Conservation (phyloP, 2,329 filamentous ascomycete genomes). For the Elsinoe necatrix region DNA sequence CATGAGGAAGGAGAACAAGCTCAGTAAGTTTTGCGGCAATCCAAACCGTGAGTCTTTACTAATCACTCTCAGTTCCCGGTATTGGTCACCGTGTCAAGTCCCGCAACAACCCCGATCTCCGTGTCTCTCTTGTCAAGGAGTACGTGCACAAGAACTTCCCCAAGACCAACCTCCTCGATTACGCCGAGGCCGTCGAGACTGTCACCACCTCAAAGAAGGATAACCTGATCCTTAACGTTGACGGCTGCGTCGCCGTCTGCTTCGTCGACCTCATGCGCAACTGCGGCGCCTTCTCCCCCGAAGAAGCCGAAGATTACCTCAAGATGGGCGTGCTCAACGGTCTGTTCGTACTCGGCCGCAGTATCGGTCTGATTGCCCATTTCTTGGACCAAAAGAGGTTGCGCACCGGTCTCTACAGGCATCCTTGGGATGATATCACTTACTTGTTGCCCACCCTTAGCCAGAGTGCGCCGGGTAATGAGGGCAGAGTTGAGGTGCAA, state of each 20-base stretch:
- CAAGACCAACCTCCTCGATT: conserved; percentile 95
- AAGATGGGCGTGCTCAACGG: conserved; percentile 99
- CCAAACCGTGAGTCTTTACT: conserved; percentile 20
- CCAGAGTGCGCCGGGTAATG: conserved; percentile 60
- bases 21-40: conserved; percentile 50
- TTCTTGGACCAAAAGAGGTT: conserved; percentile 99
- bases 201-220: conserved; percentile 99
- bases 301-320: conserved; percentile 98
- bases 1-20: conserved; percentile 99
- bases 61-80: conserved; percentile 61
- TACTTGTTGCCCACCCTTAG: conserved; percentile 79
- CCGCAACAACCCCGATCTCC: conserved; percentile 98
- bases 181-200: conserved; percentile 92
- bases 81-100: conserved; percentile 99
- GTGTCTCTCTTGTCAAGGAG: conserved; percentile 98
- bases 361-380: conserved; percentile 98
- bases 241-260: conserved; percentile 96
- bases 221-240: conserved; percentile 98
- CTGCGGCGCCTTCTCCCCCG: conserved; percentile 89
- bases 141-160: conserved; percentile 97
- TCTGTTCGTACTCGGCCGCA: conserved; percentile 94
- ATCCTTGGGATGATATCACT: conserved; percentile 96
- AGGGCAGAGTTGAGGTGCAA: conserved; percentile 85
- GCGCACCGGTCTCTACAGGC: conserved; percentile 94
- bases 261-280: conserved; percentile 97